phyloP scores from a whole-genome alignment of 2,329 filamentous ascomycete species.

The Magnaporthiopsis incrustans region DNA sequence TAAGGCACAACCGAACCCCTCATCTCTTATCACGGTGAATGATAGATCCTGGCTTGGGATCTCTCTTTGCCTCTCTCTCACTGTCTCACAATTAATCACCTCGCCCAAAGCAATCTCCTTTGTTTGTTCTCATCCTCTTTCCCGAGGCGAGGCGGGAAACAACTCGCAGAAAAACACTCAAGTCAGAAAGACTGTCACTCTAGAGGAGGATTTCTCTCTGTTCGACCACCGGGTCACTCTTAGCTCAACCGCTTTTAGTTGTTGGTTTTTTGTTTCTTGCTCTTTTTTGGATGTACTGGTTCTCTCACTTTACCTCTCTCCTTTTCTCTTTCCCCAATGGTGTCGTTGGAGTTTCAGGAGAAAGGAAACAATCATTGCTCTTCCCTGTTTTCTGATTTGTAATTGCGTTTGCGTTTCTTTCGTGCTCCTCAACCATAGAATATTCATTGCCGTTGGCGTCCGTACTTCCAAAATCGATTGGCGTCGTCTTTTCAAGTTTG shows the following conservation, averaged over 20 bases:
- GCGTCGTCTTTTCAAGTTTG: background rate
- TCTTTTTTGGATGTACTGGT: background rate
- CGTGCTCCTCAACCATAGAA: conserved; percentile 1
- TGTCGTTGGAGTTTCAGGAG: background rate
- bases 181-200: background rate
- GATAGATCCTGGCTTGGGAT: background rate
- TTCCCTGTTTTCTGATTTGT: conserved; percentile 1
- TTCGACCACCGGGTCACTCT: background rate
- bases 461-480: background rate
- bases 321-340: background rate
- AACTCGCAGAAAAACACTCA: background rate
- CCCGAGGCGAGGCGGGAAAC: background rate
- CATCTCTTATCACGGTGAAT: background rate
- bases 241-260: background rate
- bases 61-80: background rate
- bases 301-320: background rate
- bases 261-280: background rate
- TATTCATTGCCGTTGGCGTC: conserved; percentile 2
- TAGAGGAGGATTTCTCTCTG: background rate
- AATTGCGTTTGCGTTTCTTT: background rate
- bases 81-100: background rate
- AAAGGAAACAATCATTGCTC: conserved; percentile 1
- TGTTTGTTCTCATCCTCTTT: background rate
- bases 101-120: background rate
- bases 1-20: background rate